phyloP scores from a whole-genome alignment of 495 filamentous ascomycete genomes.

The Podospora pseudopauciseta region DNA sequence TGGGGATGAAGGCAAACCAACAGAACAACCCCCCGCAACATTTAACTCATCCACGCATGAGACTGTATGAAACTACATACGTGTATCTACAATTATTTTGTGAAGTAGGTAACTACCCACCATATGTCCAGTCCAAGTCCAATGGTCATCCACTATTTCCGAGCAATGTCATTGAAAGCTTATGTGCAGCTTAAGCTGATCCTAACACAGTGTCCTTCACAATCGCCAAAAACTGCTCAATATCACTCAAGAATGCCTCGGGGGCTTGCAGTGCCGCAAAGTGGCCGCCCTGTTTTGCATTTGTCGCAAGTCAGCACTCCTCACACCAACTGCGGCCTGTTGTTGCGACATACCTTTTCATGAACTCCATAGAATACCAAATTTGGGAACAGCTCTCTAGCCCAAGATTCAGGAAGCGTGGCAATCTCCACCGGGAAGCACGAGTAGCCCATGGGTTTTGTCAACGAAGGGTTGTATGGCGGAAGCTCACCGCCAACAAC shows the following conservation, averaged over 20 bases:
- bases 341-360: conserved; percentile 34
- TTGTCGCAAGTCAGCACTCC: neutral
- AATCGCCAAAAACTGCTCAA: conserved; percentile 48
- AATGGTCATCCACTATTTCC: too few relatives aligned
- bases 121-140: too few relatives aligned
- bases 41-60: too few relatives aligned
- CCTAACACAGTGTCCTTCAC: conserved; percentile 13
- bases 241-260: conserved; percentile 49
- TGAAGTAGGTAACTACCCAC: too few relatives aligned
- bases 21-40: too few relatives aligned
- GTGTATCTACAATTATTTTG: too few relatives aligned
- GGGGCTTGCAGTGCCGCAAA: conserved; percentile 61
- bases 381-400: conserved; percentile 39
- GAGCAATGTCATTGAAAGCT: too few relatives aligned
- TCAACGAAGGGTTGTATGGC: conserved; percentile 8
- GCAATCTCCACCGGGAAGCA: conserved; percentile 54
- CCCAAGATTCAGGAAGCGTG: conserved; percentile 49
- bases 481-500: conserved; percentile 14
- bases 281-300: conserved; percentile 52
- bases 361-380: conserved; percentile 28
- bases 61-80: too few relatives aligned
- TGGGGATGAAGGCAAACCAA: too few relatives aligned
- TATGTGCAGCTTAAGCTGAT: neutral
- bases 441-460: conserved; percentile 58
- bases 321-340: neutral